Percentiles rank a stretch among this genome's conserved stretches.
These are phyloP conservation scores for Aegle marmelos DNA, from an alignment of 345 rosid genomes.

Conservation along the genomic window DNA sequence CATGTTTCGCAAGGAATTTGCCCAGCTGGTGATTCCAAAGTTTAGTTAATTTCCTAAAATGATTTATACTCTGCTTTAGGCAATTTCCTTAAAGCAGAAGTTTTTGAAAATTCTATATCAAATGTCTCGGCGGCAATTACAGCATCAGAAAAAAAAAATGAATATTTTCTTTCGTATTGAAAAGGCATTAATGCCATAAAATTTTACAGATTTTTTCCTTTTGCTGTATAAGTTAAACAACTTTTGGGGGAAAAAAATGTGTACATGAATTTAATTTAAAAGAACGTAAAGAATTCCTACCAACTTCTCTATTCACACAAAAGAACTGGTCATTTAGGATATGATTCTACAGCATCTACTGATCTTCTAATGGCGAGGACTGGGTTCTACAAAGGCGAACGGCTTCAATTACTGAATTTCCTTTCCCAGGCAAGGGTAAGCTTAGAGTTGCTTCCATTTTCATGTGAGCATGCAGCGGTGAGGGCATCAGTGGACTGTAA, in stretches of 20 bases:
- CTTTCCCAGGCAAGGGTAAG: neutral
- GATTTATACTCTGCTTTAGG: neutral
- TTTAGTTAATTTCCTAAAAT: neutral
- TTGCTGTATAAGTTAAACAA: slow-evolving; percentile 9
- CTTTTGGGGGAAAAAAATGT: neutral
- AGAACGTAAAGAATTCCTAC: slow-evolving; percentile 43
- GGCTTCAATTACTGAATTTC: neutral
- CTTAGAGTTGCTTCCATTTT: slow-evolving; percentile 1
- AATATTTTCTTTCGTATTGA: slow-evolving; percentile 9
- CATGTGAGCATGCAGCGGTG: neutral
- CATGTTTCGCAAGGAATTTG: neutral
- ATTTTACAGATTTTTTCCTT: slow-evolving; percentile 17
- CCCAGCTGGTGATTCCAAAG: neutral
- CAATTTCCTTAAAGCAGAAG: neutral
- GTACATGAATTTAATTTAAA: slow-evolving; percentile 18
- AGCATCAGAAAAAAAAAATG: neutral
- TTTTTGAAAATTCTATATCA: neutral
- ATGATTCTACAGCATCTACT: slow-evolving; percentile 13
- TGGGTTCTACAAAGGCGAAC: neutral
- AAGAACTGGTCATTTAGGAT: slow-evolving; percentile 42
- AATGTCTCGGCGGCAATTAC: neutral
- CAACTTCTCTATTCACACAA: slow-evolving; percentile 56
- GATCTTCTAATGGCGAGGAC: slow-evolving; percentile 25
- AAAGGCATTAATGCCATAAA: slow-evolving; percentile 25
- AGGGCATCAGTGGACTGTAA: slow-evolving; percentile 5